Percentiles rank a stretch among this genome's conserved stretches.
Conservation (phyloP, 352 stramenopile genomes). For the Blastocystis sp. region DNA sequence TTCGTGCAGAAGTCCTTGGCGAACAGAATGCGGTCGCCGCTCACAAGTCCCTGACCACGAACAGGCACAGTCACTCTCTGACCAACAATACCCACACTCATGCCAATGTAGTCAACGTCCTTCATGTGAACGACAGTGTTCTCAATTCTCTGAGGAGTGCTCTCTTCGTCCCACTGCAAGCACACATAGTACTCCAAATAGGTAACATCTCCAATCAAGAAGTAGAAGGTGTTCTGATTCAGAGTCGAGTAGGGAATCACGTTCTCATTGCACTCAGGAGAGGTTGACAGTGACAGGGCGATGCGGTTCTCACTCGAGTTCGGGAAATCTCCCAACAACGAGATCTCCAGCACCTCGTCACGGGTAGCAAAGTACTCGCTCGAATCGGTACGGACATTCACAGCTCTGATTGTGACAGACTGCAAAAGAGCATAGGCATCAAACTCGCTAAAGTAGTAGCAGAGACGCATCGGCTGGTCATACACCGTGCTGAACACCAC, state of each 20-base stretch:
- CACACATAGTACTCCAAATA: conserved; percentile 42
- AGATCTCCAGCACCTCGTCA: conserved; percentile 5
- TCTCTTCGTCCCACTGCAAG: neutral
- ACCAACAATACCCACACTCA: conserved; percentile 44
- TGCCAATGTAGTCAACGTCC: neutral
- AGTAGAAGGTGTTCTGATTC: conserved; percentile 25
- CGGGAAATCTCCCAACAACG: conserved; percentile 1
- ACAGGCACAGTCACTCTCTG: neutral
- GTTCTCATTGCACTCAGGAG: neutral
- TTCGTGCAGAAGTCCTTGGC: conserved; percentile 48
- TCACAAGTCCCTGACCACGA: conserved; percentile 5
- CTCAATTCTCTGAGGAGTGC: neutral
- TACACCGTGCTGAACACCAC: neutral
- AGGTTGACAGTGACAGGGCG: neutral
- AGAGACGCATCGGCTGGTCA: neutral
- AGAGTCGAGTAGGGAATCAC: neutral
- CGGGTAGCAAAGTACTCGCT: conserved; percentile 22
- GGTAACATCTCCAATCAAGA: neutral
- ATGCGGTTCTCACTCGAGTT: neutral
- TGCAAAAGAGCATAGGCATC: neutral
- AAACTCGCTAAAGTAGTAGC: conserved; percentile 16
- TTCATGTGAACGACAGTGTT: conserved; percentile 2
- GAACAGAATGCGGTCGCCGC: conserved; percentile 32
- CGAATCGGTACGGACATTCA: conserved; percentile 3
- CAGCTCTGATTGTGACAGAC: neutral